phyloP scores from a whole-genome alignment of 306 rosid genomes.

The Elaeagnus macrophylla region DNA sequence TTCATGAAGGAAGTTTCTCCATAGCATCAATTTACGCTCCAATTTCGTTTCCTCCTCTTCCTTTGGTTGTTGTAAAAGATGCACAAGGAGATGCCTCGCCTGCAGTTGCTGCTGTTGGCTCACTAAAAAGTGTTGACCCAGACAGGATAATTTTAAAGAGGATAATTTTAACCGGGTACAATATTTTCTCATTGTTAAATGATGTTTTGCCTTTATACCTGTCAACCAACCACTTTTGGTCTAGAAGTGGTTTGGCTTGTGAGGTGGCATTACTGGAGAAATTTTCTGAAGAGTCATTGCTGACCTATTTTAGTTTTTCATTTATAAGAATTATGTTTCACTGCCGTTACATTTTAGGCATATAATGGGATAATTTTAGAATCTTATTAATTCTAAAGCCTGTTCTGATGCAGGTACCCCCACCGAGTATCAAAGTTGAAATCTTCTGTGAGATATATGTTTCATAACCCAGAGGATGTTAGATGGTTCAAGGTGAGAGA shows the following conservation, averaged over 20 bases:
- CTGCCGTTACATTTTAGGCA: too few species aligned
- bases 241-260: too few species aligned
- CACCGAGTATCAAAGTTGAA: constrained; percentile 86
- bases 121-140: constrained; percentile 69
- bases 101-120: constrained; percentile 75
- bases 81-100: constrained; percentile 37
- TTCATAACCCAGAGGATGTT: constrained; percentile 90
- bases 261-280: too few species aligned
- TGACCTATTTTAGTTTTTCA: too few species aligned
- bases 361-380: background rate
- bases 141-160: constrained; percentile 80
- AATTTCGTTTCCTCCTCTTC: constrained; percentile 79
- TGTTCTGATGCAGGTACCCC: constrained; percentile 65
- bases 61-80: constrained; percentile 56
- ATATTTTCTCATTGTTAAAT: constrained; percentile 8
- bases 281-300: too few species aligned
- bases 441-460: constrained; percentile 78
- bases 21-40: constrained; percentile 89
- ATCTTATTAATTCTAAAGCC: background rate
- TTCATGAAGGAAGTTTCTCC: constrained; percentile 79
- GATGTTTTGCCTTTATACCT: background rate
- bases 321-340: too few species aligned
- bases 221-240: too few species aligned
- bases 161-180: constrained; percentile 83
- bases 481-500: constrained; percentile 82